Base-by-base conservation (phyloP, 2,329 filamentous ascomycete species). In the Ophiostoma quercus region DNA sequence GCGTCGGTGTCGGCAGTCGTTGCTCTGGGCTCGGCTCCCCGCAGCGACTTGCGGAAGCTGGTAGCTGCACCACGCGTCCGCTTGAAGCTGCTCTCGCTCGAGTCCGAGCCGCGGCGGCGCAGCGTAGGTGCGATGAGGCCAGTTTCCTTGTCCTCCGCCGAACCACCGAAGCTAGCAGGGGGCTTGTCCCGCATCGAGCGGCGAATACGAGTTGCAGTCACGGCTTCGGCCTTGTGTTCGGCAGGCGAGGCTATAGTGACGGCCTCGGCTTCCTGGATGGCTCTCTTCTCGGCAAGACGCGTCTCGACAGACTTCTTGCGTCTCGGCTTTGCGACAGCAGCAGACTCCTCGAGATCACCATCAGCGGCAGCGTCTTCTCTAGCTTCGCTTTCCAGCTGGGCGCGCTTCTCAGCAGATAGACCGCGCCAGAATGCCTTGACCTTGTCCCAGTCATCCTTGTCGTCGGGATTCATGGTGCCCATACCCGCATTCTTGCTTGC, bases 41-140 rank as follows among this genome's bases (percentile, higher is more conserved):
- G 85, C 91, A 97, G 91, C 1, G 91, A 92, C 68, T 83, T 85
- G 70, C 89, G 88, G 82, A 96, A 92, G 0, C 82, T 84, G 68
- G 87, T 85, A 0, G 83, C 83, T 62, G 82, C 79, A 57, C 79
- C 22, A 16, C 73, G 73, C 2, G 68, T 79, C 37, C 92, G 89
- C 76, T 87, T 90, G 81, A 97, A 97, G 77, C 92, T 96, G 79
- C 91, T 96, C 63, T 92, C 89, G 75, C 90, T 92, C 37, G 85
- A 88, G 73, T 88, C 87, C 0, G 89, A 91, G 22, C 80, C 82
- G 11, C 81, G 84, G 1, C 88, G 84, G 70, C 81, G 80, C 9
- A 87, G 78, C 8, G 62, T 41, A 12, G 62, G n/a, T 19, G 5
- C 75, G 74, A 75, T 71, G 51, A 74, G n/a, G 16, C 67, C 43